A percentile compares a stretch with the other conserved stretches of the same genome.
Evolutionary conservation across 441 rosid genomes (phyloP).

Genomic region (Flueggea neowawraea): DNA sequence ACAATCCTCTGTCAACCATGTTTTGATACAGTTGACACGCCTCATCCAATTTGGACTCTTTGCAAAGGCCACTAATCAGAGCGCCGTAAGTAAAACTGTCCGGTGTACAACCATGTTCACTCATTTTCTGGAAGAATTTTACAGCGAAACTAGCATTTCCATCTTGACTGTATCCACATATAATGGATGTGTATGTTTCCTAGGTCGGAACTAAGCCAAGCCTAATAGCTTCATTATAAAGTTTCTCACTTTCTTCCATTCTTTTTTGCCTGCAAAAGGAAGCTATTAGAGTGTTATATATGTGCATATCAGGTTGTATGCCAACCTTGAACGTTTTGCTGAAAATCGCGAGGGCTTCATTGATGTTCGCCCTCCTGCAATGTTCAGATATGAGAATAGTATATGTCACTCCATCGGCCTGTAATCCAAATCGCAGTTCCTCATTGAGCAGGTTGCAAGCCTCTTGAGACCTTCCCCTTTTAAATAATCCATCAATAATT

Average conservation of each 20-base stretch:
- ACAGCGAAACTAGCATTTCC: constrained; percentile 44
- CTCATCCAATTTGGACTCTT: constrained; percentile 64
- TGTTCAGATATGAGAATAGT: constrained; percentile 84
- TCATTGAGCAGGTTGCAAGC: constrained; percentile 57
- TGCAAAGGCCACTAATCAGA: constrained; percentile 79
- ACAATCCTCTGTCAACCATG: constrained; percentile 69
- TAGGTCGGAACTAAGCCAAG: constrained; percentile 67
- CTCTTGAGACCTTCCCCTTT: constrained; percentile 60
- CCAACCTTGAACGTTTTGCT: constrained; percentile 69
- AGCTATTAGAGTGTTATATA: constrained; percentile 63
- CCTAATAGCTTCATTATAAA: constrained; percentile 46
- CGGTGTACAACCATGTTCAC: constrained; percentile 50
- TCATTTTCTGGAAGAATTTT: constrained; percentile 57
- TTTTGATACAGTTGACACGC: constrained; percentile 59
- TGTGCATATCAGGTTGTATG: constrained; percentile 55
- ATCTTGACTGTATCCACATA: constrained; percentile 65
- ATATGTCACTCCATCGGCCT: constrained; percentile 71
- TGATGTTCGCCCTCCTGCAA: constrained; percentile 45
- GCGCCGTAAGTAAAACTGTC: constrained; percentile 81
- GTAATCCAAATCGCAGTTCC: constrained; percentile 47
- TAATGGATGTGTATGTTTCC: constrained; percentile 86
- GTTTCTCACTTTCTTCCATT: constrained; percentile 64
- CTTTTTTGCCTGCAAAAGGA: constrained; percentile 62
- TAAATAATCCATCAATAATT: constrained; percentile 56
- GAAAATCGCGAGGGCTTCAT: constrained; percentile 52